Percentiles rank a stretch among this genome's conserved stretches.
These are phyloP conservation scores for Phytophthora citrophthora DNA, from an alignment of 352 stramenopile genomes.

Conservation along the genomic window DNA sequence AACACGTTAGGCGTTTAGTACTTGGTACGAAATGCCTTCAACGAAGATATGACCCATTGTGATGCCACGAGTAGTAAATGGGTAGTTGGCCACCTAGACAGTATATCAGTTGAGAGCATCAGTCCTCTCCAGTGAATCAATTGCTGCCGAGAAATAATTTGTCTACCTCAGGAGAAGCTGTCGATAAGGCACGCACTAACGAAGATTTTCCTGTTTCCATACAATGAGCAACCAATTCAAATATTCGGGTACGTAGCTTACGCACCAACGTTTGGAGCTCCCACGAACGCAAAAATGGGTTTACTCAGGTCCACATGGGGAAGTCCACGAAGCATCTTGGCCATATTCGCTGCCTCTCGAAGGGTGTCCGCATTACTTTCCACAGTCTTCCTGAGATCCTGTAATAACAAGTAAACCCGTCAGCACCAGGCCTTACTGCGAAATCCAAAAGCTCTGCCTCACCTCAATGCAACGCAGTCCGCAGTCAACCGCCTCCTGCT, in stretches of 20 bases:
- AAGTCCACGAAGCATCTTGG: conserved; percentile 75
- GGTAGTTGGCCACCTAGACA: conserved; percentile 84
- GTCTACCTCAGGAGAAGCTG: conserved; percentile 77
- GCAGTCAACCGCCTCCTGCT: conserved; percentile 81
- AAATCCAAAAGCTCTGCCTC: neutral
- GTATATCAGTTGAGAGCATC: conserved; percentile 1
- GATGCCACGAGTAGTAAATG: conserved; percentile 88
- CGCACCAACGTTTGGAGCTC: conserved; percentile 84
- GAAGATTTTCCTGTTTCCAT: conserved; percentile 78
- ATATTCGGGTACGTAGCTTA: neutral
- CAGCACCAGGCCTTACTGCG: neutral
- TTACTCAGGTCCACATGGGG: conserved; percentile 82
- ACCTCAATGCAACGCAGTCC: conserved; percentile 81
- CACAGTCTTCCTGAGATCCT: conserved; percentile 60
- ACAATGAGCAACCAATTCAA: conserved; percentile 1
- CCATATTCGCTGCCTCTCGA: conserved; percentile 62
- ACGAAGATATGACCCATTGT: conserved; percentile 91
- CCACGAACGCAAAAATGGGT: conserved; percentile 87
- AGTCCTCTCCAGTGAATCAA: neutral
- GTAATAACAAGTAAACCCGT: neutral
- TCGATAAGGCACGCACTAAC: conserved; percentile 79
- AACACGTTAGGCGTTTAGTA: conserved; percentile 9
- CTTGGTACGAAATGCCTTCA: conserved; percentile 82
- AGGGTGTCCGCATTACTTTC: conserved; percentile 49
- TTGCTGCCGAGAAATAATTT: no score